Base-by-base conservation (phyloP, 2,329 filamentous ascomycete genomes). In the Ceratocystiopsis minuta region DNA sequence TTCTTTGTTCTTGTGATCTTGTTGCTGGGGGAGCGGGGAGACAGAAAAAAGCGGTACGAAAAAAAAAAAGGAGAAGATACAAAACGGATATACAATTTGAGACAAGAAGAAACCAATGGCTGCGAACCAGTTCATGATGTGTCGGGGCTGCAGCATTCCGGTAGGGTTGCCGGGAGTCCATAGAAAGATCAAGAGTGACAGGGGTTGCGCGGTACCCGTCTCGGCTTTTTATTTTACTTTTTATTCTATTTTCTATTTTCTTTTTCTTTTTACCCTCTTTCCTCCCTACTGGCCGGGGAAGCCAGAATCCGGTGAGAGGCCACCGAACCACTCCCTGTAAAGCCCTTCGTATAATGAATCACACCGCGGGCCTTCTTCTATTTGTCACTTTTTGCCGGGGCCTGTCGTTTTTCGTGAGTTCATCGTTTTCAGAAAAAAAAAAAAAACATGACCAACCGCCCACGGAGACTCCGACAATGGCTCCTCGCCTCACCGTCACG, bases 71-170 rank as follows among this genome's bases (percentile, higher is more conserved):
- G 12, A 42, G 3, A 41, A 37, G 24, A 42, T 39, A 42, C 36
- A 28, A 28, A 6, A 6, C 24, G 24, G 24, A 28, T 28, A 28
- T 28, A 6, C 24, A 6, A 28, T 10, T 9, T 28, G 7, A 45
- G 38, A 37, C 13, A 34, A 17, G 16, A 35, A 40, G 32, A 34
- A n/a, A 20, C 16, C 18, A 31, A 36, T 38, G 43, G 45, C 18
- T 39, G 33, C 35, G 36, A 28, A 34, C 34, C 37, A 40, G 42
- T 41, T 39, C 34, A 41, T 43, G 38, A 41, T 35, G 41, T 41
- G 37, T 47, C 41, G 41, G 41, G 24, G 34, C 43, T 49, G 48
- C 43, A 48, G 34, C 38, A 36, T 42, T 33, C 48, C 48, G 48
- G 14, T 2, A n/a, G 14, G 20, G 34, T 36, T 40, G 40, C 33